These are phyloP conservation scores for Kluyveromyces sp. DNA, from an alignment of 1,139 yeast genomes.

Conservation along the genomic window DNA sequence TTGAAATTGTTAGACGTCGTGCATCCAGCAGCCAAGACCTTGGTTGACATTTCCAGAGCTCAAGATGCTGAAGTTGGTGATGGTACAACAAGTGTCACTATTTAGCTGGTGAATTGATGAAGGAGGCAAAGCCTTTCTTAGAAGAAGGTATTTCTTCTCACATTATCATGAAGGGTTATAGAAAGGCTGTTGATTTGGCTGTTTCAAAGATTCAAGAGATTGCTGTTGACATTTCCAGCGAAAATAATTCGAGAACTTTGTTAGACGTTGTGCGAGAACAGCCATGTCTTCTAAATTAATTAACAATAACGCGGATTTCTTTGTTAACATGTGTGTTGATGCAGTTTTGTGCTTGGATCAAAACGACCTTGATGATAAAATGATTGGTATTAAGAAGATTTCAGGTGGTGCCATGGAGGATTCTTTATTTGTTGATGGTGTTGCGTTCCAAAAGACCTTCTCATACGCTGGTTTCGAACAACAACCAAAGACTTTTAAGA, in stretches of 20 bases:
- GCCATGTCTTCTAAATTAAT: conserved; percentile 96
- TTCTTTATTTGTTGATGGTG: conserved; percentile 82
- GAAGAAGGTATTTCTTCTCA: conserved; percentile 96
- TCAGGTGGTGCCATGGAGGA: conserved; percentile 98
- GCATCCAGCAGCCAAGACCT: conserved; percentile 94
- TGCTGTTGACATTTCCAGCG: conserved; percentile 56
- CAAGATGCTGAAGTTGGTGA: conserved; percentile 99
- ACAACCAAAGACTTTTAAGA: conserved; percentile 77
- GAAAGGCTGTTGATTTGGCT: conserved; percentile 75
- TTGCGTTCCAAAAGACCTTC: conserved; percentile 93
- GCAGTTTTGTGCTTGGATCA: conserved; percentile 85
- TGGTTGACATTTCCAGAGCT: conserved; percentile 90
- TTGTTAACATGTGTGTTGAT: conserved; percentile 94
- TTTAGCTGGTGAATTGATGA: conserved; percentile 91
- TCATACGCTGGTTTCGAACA: conserved; percentile 98
- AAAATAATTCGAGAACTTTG: conserved; percentile 47
- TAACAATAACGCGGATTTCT: conserved; percentile 76
- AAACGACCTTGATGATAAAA: conserved; percentile 74
- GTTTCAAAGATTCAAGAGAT: conserved; percentile 64
- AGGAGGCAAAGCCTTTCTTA: conserved; percentile 81
- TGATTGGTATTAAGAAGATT: conserved; percentile 91
- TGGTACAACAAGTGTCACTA: conserved; percentile 94
- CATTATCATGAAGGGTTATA: conserved; percentile 78
- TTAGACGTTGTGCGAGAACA: conserved; percentile 89
- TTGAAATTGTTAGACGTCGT: conserved; percentile 87